A percentile compares a stretch with the other conserved stretches of the same genome.
Evolutionary conservation across 2,329 filamentous ascomycete species (phyloP).

Genomic region (Claviceps sp.): DNA sequence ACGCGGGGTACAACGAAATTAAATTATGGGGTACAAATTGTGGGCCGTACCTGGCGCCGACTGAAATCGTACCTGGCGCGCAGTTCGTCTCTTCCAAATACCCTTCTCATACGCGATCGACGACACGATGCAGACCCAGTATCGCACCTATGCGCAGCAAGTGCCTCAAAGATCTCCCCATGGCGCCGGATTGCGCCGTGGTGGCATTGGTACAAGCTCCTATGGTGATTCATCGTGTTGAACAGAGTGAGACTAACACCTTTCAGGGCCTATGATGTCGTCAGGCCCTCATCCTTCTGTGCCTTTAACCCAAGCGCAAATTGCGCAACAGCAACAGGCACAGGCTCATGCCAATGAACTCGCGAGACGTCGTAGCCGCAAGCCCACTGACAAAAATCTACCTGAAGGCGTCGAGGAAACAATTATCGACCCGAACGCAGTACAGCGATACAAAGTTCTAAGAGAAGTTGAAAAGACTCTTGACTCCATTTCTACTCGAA

Average conservation of each 20-base stretch:
- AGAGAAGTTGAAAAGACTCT: conserved; percentile 77
- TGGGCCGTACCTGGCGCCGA: no score
- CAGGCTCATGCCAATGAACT: conserved; percentile 46
- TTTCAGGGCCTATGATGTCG: conserved; percentile 42
- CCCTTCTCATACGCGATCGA: background rate
- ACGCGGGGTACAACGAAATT: no score
- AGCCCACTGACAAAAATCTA: conserved; percentile 89
- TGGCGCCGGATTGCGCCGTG: conserved; percentile 33
- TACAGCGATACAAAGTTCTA: conserved; percentile 68
- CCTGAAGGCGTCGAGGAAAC: conserved; percentile 79
- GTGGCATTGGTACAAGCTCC: conserved; percentile 34
- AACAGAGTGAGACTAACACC: conserved; percentile 6
- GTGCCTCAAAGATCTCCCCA: conserved; percentile 36
- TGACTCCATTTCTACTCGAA: conserved; percentile 88
- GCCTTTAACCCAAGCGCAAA: conserved; percentile 40
- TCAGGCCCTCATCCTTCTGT: conserved; percentile 36
- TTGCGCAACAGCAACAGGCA: conserved; percentile 36
- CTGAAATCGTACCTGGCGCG: no score
- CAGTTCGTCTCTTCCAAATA: no score
- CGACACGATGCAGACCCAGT: conserved; percentile 37
- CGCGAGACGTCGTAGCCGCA: conserved; percentile 68
- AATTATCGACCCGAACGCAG: conserved; percentile 63
- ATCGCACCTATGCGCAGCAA: conserved; percentile 38
- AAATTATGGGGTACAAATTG: no score
- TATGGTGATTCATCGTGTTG: conserved; percentile 1